Base-by-base conservation (phyloP, 768 basidiomycete genomes). In the Kwoniella shandongensis region DNA sequence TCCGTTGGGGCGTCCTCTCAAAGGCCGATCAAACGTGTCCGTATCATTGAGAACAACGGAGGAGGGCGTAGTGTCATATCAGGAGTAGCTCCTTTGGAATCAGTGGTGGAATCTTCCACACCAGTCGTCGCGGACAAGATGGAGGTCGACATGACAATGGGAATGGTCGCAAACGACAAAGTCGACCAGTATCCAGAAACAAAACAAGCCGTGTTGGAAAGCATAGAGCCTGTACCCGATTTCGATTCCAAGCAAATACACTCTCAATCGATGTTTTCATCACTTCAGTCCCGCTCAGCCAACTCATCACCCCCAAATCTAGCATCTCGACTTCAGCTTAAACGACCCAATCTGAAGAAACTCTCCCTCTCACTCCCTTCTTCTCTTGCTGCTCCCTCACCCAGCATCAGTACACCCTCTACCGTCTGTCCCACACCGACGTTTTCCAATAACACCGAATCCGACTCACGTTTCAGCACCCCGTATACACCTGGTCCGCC, bases 401-500 rank as follows among this genome's bases (percentile, higher is more conserved):
- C 50, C 2, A 38, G 22, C 26, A 39, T 41, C 26, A 51, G 25
- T 25, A 59, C 57, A 12, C 57, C 57, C 10, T 52, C 50, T 17
- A 52, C 57, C 15, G 51, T 53, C 39, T 59, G 50, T 36, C 51
- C 57, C 11, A 59, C 57, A 15, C 56, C 56, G 8, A 58, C 49
- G 18, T 49, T 30, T 26, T 41, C 45, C 18, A 25, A n/a, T 5
- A 30, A 38, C 1, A 46, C 51, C 41, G 51, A 45, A 10, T 36
- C 41, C 26, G 44, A 41, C 44, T 52, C 51, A 1, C 39, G 41
- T 26, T 59, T 52, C 49, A 51, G 36, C 40, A 67, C 65, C 10
- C 70, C 70, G 5, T 66, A 57, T 51, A 68, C 70, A 2, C 70
- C 70, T 17, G 70, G 70, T 49, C 67, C 67, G 23, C 63, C 70